A percentile compares a stretch with the other conserved stretches of the same genome.
Conservation (phyloP, 2,329 filamentous ascomycete genomes). For the Chaetomiaceae sp. region DNA sequence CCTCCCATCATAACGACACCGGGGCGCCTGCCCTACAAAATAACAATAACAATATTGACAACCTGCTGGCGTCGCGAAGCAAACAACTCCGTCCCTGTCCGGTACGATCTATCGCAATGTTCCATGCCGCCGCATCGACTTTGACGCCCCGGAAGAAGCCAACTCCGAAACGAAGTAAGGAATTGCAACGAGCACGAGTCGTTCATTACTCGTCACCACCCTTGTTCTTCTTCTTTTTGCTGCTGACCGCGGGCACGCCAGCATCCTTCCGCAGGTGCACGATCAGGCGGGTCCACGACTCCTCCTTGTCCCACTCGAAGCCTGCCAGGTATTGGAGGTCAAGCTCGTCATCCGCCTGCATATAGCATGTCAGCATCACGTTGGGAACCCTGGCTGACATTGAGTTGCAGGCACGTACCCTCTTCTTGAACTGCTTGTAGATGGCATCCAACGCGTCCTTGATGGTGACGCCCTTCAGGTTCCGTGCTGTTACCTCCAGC, state of each 20-base stretch:
- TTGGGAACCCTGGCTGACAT: neutral
- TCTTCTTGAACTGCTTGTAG: conserved; percentile 94
- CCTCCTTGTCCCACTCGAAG: conserved; percentile 94
- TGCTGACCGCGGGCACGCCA: conserved; percentile 41
- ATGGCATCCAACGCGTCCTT: conserved; percentile 96
- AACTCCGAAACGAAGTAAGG: conserved; percentile 2
- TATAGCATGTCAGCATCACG: neutral
- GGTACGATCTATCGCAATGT: conserved; percentile 8
- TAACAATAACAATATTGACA: neutral
- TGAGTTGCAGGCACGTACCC: conserved; percentile 51
- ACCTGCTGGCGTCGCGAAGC: neutral
- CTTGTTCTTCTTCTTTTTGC: conserved; percentile 63
- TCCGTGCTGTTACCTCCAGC: conserved; percentile 81
- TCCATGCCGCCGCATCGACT: conserved; percentile 14
- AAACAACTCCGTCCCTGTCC: conserved; percentile 2
- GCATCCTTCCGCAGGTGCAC: conserved; percentile 76
- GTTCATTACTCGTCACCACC: conserved; percentile 21
- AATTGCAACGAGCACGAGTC: conserved; percentile 1
- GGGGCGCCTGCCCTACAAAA: no score
- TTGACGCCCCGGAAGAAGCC: no score
- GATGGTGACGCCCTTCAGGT: conserved; percentile 91
- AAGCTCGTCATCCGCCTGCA: conserved; percentile 83
- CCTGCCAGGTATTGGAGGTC: conserved; percentile 82
- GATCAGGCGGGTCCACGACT: conserved; percentile 81
- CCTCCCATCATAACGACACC: no score